A percentile compares a stretch with the other conserved stretches of the same genome.
Conservation (phyloP, 2,329 filamentous ascomycete genomes). For the Calonectria hawksworthii region DNA sequence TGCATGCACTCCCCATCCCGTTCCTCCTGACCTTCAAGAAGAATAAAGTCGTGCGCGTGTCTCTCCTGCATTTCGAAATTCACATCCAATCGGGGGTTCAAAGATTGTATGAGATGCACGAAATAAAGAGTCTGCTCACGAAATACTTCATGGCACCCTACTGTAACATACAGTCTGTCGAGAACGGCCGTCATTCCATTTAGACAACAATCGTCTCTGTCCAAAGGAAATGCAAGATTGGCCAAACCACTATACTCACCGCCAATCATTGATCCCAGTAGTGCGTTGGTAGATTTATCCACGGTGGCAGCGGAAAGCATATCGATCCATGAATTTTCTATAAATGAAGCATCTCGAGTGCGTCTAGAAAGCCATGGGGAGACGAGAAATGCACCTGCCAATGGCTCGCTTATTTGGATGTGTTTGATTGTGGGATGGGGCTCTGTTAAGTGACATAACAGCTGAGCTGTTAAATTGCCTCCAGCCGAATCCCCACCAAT, state of each 20-base stretch:
- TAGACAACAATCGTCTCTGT: constrained; percentile 20
- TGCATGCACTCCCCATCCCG: background rate
- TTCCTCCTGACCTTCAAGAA: background rate
- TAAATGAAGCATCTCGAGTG: constrained; percentile 14
- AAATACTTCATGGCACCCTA: background rate
- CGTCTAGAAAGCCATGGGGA: constrained; percentile 44
- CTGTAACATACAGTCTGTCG: background rate
- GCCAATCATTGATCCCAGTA: background rate
- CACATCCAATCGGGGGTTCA: background rate
- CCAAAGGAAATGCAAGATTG: constrained; percentile 20
- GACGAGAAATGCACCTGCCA: constrained; percentile 49
- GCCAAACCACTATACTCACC: background rate
- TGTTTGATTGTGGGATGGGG: constrained; percentile 37
- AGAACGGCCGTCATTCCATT: constrained; percentile 16
- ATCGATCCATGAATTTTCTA: constrained; percentile 24
- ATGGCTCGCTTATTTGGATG: constrained; percentile 38
- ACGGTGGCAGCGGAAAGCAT: constrained; percentile 21
- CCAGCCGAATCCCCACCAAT: constrained; percentile 53
- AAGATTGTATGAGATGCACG: background rate
- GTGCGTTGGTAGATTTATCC: constrained; percentile 3
- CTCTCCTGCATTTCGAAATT: background rate
- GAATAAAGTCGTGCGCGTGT: background rate
- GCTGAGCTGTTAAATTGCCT: constrained; percentile 48
- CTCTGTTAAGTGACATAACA: constrained; percentile 48
- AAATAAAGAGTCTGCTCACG: background rate